These are phyloP conservation scores for Lathyrus oleraceus DNA, from an alignment of 306 rosid genomes.

Conservation along the genomic window DNA sequence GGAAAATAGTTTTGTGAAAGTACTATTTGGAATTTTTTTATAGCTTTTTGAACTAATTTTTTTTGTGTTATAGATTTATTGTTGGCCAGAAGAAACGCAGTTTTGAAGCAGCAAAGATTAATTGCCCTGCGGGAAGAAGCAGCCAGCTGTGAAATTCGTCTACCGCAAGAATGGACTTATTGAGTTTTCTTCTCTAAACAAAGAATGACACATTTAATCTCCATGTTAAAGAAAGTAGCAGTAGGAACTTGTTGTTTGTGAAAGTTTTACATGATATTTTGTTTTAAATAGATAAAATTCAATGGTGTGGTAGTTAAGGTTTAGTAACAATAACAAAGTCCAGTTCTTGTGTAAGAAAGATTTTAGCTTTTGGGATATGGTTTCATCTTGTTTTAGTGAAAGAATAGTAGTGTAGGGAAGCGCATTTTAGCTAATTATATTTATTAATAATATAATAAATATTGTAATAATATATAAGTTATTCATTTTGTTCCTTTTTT, in stretches of 20 bases:
- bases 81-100: conserved; percentile 51
- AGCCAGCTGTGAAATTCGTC: conserved; percentile 51
- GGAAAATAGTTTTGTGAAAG: neutral
- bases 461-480: no score
- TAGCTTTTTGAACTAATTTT: neutral
- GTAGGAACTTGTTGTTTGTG: conserved; percentile 31
- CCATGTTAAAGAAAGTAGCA: neutral
- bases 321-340: conserved; percentile 52
- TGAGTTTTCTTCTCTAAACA: conserved; percentile 17
- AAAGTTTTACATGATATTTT: conserved; percentile 30
- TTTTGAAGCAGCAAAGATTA: conserved; percentile 49
- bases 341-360: conserved; percentile 40
- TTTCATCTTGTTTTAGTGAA: conserved; percentile 40
- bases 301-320: conserved; percentile 55
- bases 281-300: conserved; percentile 38
- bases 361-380: conserved; percentile 45
- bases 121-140: conserved; percentile 48
- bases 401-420: conserved; percentile 30
- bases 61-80: conserved; percentile 44
- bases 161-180: conserved; percentile 91
- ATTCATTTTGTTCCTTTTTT: no score
- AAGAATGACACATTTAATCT: neutral
- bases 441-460: no score
- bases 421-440: no score
- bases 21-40: neutral